These are phyloP conservation scores for Kockovaella imperatae DNA, from an alignment of 768 basidiomycete species.

Conservation along the genomic window DNA sequence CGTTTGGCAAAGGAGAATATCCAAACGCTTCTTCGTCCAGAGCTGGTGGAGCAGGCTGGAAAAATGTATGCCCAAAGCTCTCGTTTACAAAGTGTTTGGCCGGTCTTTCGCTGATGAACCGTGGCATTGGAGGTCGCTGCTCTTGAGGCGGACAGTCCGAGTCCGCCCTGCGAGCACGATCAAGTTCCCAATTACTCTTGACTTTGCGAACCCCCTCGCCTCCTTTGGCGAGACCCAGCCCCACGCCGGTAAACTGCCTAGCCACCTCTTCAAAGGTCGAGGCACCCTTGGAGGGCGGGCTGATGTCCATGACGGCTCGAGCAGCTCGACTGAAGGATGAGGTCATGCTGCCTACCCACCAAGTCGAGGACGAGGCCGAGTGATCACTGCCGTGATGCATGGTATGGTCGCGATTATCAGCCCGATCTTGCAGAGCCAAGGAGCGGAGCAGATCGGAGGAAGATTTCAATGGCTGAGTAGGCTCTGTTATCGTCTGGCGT, in stretches of 20 bases:
- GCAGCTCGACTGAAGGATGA: slow-evolving; percentile 13
- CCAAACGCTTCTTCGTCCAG: slow-evolving; percentile 30
- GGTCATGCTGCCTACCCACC: slow-evolving; percentile 14
- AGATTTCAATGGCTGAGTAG: slow-evolving; percentile 25
- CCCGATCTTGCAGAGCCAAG: slow-evolving; percentile 19
- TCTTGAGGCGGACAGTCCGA: slow-evolving; percentile 22
- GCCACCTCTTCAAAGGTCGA: slow-evolving; percentile 4
- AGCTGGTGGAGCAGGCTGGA: slow-evolving; percentile 7
- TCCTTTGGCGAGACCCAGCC: slow-evolving; percentile 24
- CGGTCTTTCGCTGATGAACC: background rate
- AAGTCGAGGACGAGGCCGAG: too few relatives aligned
- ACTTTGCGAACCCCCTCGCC: slow-evolving; percentile 33
- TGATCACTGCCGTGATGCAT: too few relatives aligned
- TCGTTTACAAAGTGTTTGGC: too few relatives aligned
- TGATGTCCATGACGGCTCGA: slow-evolving; percentile 16
- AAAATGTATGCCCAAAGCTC: too few relatives aligned
- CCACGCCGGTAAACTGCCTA: slow-evolving; percentile 10
- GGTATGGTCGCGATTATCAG: background rate
- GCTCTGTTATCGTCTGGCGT: slow-evolving; percentile 27
- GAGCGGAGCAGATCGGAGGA: slow-evolving; percentile 23
- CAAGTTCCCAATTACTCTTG: slow-evolving; percentile 25
- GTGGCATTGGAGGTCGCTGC: slow-evolving; percentile 14
- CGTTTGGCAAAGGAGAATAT: slow-evolving; percentile 29
- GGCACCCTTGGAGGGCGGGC: slow-evolving; percentile 8
- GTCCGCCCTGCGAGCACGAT: slow-evolving; percentile 3